Base-by-base conservation (phyloP, 1,139 yeast genomes). In the Geotrichum macrosporum region DNA sequence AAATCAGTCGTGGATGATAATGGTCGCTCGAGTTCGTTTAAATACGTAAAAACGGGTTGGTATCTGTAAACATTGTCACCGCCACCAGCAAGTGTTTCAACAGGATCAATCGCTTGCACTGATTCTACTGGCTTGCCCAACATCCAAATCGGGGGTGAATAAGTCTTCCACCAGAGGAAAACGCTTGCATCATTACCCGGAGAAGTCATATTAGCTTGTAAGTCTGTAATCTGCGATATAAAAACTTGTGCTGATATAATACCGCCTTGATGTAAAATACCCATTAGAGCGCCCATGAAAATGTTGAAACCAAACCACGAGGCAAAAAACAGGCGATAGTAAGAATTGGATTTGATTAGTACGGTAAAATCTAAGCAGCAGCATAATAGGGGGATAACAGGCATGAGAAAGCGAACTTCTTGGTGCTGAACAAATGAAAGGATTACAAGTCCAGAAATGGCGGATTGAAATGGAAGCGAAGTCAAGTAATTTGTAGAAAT, bases 161-260 rank as follows among this genome's bases (percentile, higher is more conserved):
- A 92, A 0, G 96, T 87, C 61, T 89, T 80, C 96, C 97, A 92
- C 92, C 95, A 92, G 1, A 87, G 60, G 33, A 81, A 77, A 0
- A 76, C 32, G 33, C 27, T 24, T 6, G 27, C 6, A 8, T 24
- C 27, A 6, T 20, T 15, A 15, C 21, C 41, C 13, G 40, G 20
- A 15, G 29, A 21, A 10, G 4, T 18, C 15, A 19, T 4, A 10
- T 12, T 20, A 13, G n/a, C n/a, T n/a, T n/a, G n/a, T n/a, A n/a
- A n/a, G n/a, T n/a, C 36, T 2, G 32, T 20, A 16, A 41, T 27
- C 13, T 34, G 12, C 2, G 52, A 61, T 24, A 73, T 51, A 50
- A 67, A 64, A 12, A 68, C 72, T 44, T 85, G 69, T 0, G 83
- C 83, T 0, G 87, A 83, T 0, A 92, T 69, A 0, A 92, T 79